phyloP scores from a whole-genome alignment of 2,329 filamentous ascomycete genomes.

The Epichloe hybrida region DNA sequence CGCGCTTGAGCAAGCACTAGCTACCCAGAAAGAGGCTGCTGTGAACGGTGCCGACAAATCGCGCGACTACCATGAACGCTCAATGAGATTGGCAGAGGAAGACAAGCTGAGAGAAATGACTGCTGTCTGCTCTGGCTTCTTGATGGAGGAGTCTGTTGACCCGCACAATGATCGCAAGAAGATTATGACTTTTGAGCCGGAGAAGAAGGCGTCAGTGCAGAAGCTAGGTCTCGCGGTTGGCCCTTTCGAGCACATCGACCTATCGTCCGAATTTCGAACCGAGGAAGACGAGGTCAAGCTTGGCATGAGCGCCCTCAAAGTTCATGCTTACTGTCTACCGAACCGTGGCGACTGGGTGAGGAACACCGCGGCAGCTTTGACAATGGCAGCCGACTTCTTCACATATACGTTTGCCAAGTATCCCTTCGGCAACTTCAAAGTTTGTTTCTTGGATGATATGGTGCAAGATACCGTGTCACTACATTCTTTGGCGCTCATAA shows the following conservation, averaged over 20 bases:
- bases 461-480: slow-evolving; percentile 60
- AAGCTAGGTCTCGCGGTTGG: slow-evolving; percentile 91
- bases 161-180: slow-evolving; percentile 68
- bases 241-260: slow-evolving; percentile 84
- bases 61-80: slow-evolving; percentile 26
- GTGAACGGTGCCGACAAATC: slow-evolving; percentile 21
- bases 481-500: slow-evolving; percentile 78
- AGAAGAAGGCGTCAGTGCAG: slow-evolving; percentile 63
- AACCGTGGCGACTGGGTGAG: slow-evolving; percentile 67
- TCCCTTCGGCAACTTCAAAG: slow-evolving; percentile 81
- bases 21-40: slow-evolving; percentile 24
- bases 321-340: slow-evolving; percentile 85
- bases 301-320: slow-evolving; percentile 72
- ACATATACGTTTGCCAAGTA: slow-evolving; percentile 80
- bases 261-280: slow-evolving; percentile 72
- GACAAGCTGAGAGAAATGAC: slow-evolving; percentile 81
- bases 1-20: slow-evolving; percentile 39
- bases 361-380: slow-evolving; percentile 76
- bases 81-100: slow-evolving; percentile 48
- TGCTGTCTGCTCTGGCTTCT: slow-evolving; percentile 79
- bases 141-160: slow-evolving; percentile 71
- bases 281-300: slow-evolving; percentile 87
- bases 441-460: slow-evolving; percentile 90
- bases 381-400: slow-evolving; percentile 81
- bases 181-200: slow-evolving; percentile 71